Conservation (phyloP, 2,329 filamentous ascomycete genomes). For the Cyphellophora europaea region DNA sequence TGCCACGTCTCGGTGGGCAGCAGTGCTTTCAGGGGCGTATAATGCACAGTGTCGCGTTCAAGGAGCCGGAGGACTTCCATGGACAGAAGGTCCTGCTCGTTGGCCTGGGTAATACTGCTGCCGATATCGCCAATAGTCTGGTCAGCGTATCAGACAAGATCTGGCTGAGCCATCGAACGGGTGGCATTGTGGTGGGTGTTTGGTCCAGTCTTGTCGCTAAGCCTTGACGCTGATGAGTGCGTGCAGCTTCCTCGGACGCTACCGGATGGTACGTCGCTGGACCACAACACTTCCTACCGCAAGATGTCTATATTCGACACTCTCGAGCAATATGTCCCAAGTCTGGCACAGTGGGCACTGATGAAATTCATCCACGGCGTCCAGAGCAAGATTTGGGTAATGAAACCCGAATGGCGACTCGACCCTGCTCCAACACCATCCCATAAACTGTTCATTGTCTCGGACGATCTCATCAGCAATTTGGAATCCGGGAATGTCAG, state of each 20-base stretch:
- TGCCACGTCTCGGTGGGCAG: conserved; percentile 13
- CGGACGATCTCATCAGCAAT: conserved; percentile 21
- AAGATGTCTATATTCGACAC: conserved; percentile 8
- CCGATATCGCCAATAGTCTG: conserved; percentile 18
- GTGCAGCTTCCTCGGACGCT: conserved; percentile 12
- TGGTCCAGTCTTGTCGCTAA: not conserved
- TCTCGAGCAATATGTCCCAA: conserved; percentile 8
- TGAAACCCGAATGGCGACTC: conserved; percentile 19
- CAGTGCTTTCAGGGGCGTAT: conserved; percentile 18
- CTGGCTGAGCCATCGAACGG: conserved; percentile 17
- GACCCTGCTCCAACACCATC: conserved; percentile 20
- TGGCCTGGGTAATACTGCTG: conserved; percentile 21
- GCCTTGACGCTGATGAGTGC: conserved; percentile 1
- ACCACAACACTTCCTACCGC: conserved; percentile 16
- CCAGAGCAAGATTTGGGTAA: conserved; percentile 6
- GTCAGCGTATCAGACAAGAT: conserved; percentile 12
- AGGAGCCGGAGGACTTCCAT: conserved; percentile 9
- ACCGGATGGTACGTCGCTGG: conserved; percentile 14
- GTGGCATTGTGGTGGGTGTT: conserved; percentile 13
- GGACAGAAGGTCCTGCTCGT: conserved; percentile 19
- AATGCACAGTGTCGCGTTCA: conserved; percentile 11
- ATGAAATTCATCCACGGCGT: conserved; percentile 9
- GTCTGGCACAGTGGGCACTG: conserved; percentile 5
- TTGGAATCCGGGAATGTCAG: conserved; percentile 21
- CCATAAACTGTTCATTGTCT: conserved; percentile 21